Base-by-base conservation (phyloP, 352 stramenopile genomes). In the Phytopythium montanum region DNA sequence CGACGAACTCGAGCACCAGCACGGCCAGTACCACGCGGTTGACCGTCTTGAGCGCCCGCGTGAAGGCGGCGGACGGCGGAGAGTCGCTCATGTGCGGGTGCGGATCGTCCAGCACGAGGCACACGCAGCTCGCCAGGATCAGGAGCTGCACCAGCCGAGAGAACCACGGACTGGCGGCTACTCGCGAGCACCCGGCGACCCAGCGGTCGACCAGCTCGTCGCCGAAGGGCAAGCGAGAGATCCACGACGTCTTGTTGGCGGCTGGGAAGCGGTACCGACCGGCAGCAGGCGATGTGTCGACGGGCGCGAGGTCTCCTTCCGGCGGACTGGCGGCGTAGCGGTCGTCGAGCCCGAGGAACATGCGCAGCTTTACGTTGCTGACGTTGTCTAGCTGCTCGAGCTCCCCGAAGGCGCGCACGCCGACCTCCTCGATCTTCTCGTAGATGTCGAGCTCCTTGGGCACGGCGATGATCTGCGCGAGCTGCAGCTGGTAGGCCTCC, bases 321-420 rank as follows among this genome's bases (percentile, higher is more conserved):
- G 9, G 4, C 13, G 33, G 45, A 16, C 23, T 34, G 45, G 23
- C 23, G 25, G 23, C 45, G 45, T 50, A 38, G 34, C 26, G 39
- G 45, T 81, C 73, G 26, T 92, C 82, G 7, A 92, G 50, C 9
- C 83, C 83, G 19, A 92, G 70, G 57, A 92, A 85, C 73, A 89
- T 85, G 8, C 83, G 81, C 34, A 90, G 45, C 58, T 92, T 92
- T 51, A 90, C 69, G 49, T 92, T 89, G 68, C 73, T 89, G 31
- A 92, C 81, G 51, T 92, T 87, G 29, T 92, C 83, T 3, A 91
- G 77, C 38, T 90, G 75, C 49, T 89, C 76, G 70, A 92, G 88
- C 51, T 92, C 79, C 25, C 79, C 70, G 54, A 92, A 92, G 0
- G 79, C 81, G 18, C 83, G 78, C 16, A 92, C 83, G 29, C 83